phyloP scores from a whole-genome alignment of 176 grass and related monocot species.

The Oryza punctata region DNA sequence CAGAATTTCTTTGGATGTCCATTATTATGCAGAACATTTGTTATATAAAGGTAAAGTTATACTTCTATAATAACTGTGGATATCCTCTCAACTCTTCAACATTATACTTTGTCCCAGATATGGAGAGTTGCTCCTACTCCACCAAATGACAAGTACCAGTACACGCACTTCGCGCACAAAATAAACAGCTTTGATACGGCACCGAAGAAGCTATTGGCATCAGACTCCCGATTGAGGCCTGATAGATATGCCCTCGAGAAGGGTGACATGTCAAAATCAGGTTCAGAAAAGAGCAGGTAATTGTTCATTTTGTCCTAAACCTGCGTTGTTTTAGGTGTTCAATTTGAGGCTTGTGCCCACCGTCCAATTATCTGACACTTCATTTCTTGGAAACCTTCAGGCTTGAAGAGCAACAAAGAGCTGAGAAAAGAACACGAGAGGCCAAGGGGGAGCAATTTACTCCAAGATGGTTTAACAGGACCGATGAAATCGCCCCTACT shows the following conservation, averaged over 20 bases:
- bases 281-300: conserved; percentile 85
- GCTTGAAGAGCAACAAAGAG: conserved; percentile 88
- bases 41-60: background rate
- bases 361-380: conserved; percentile 1
- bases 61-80: background rate
- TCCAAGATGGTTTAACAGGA: conserved; percentile 85
- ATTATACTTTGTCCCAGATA: conserved; percentile 47
- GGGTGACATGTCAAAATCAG: conserved; percentile 89
- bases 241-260: conserved; percentile 92
- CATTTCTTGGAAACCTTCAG: conserved; percentile 44
- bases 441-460: conserved; percentile 64
- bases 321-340: background rate
- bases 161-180: conserved; percentile 89
- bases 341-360: background rate
- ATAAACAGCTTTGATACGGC: conserved; percentile 92
- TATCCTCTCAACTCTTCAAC: conserved; percentile 23
- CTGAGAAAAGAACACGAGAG: conserved; percentile 84
- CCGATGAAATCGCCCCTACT: conserved; percentile 53
- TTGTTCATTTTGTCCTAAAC: background rate
- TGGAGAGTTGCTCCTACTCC: conserved; percentile 77
- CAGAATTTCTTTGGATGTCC: conserved; percentile 2
- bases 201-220: conserved; percentile 78
- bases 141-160: conserved; percentile 82
- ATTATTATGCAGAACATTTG: background rate
- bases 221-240: conserved; percentile 86